Base-by-base conservation (phyloP, 176 grass and related monocot species). In the Elaeis guineensis region DNA sequence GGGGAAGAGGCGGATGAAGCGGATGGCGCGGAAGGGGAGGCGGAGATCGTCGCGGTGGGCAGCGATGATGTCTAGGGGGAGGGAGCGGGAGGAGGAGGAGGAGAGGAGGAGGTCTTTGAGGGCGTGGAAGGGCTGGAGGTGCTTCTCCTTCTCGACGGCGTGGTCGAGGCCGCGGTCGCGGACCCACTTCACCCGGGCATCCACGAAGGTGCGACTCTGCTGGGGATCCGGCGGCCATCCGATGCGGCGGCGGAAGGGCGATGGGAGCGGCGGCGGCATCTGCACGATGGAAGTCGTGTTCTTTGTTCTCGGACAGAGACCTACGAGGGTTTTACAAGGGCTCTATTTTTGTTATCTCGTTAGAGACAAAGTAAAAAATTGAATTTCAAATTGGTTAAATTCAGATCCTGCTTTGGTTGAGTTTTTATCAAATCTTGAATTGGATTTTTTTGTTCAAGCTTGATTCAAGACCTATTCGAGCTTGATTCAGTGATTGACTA, bases 121-220 rank as follows among this genome's bases (percentile, higher is more conserved):
- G 57, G 80, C 70, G 29, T 87, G 80, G 63, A 97, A 91, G 2
- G 92, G 84, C 29, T 79, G 72, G 23, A 97, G 87, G 81, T 97
- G 65, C 54, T 72, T 66, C 75, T 91, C 92, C 71, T 80, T 80
- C 83, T 97, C 92, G 22, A 91, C 75, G n/a, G 59, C 75, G 57
- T 97, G 92, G 75, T 97, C 92, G 5, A 97, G 86, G 51, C 83
- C 92, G 29, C 87, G 78, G 55, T 91, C 86, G 0, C 86, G 78
- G 32, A 52, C 49, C 86, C 91, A 95, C 59, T 72, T 74, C 12
- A 90, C 75, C 3, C 80, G 80, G 49, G 80, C 75, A 21, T 90
- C 92, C 2, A 90, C 58, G 69, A 63, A 80, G 50, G 14, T 71
- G 52, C 72, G 69, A 25, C 21, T 74, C 21, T 58, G 78, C 50